Conservation (phyloP, 768 basidiomycete genomes). For the Harrya chromipes region DNA sequence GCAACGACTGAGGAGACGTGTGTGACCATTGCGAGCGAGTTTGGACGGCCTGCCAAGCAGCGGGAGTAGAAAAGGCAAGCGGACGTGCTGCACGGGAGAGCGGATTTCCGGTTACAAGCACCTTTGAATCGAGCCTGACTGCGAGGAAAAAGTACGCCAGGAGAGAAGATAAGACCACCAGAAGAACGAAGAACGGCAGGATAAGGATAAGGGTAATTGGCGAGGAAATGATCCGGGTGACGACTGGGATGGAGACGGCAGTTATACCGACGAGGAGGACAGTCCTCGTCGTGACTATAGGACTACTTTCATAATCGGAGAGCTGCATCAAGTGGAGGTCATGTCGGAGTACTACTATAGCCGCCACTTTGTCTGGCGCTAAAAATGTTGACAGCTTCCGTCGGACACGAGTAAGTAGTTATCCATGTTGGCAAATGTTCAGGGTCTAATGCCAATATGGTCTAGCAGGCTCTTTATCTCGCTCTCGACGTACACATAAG, state of each 20-base stretch:
- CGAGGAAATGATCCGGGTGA: constrained; percentile 58
- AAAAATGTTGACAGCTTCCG: no score
- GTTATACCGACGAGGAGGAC: constrained; percentile 56
- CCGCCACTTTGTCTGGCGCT: no score
- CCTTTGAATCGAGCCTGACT: constrained; percentile 52
- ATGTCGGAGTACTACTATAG: neutral
- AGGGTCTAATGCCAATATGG: no score
- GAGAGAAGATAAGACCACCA: constrained; percentile 50
- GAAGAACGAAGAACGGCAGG: constrained; percentile 54
- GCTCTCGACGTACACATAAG: constrained; percentile 2
- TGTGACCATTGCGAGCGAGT: constrained; percentile 91
- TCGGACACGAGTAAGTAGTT: no score
- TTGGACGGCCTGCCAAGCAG: constrained; percentile 90
- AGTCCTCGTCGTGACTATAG: constrained; percentile 45
- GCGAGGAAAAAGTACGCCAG: constrained; percentile 53
- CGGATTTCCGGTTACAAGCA: constrained; percentile 30
- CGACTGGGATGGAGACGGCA: constrained; percentile 53
- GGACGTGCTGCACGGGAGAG: constrained; percentile 65
- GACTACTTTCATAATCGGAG: constrained; percentile 31
- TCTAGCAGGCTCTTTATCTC: neutral
- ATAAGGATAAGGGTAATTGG: constrained; percentile 63
- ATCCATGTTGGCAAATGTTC: no score
- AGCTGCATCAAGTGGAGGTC: constrained; percentile 15
- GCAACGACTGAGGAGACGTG: constrained; percentile 60
- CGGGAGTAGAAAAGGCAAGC: constrained; percentile 84